A percentile compares a stretch with the other conserved stretches of the same genome.
Evolutionary conservation across 768 basidiomycete genomes (phyloP).

Genomic region (Floccularia luteovirens): DNA sequence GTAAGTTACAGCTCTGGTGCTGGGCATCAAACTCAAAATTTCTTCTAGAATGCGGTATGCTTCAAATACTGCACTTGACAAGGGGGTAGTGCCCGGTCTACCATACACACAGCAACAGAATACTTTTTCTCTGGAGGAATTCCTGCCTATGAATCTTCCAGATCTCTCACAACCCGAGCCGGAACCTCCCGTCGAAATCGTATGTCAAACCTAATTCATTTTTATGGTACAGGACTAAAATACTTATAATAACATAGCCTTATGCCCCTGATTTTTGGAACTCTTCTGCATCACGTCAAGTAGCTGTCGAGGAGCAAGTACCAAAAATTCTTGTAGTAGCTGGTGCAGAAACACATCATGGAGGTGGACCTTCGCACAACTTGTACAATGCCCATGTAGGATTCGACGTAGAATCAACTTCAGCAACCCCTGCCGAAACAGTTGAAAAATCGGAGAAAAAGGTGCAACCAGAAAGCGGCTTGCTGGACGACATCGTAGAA

Average conservation of each 20-base stretch:
- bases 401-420: slow-evolving; percentile 6
- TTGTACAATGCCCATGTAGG: slow-evolving; percentile 6
- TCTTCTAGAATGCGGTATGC: too few species aligned
- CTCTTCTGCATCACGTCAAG: slow-evolving; percentile 16
- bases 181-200: slow-evolving; percentile 46
- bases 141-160: slow-evolving; percentile 49
- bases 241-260: slow-evolving; percentile 23
- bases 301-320: slow-evolving; percentile 15
- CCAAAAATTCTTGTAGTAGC: slow-evolving; percentile 40
- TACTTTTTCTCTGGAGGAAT: slow-evolving; percentile 17
- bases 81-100: slow-evolving; percentile 32
- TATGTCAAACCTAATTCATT: slow-evolving; percentile 27
- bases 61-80: too few species aligned
- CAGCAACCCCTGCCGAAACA: slow-evolving; percentile 1
- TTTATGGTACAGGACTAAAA: slow-evolving; percentile 41
- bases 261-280: slow-evolving; percentile 40
- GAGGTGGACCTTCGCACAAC: slow-evolving; percentile 30
- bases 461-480: slow-evolving; percentile 14
- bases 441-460: slow-evolving; percentile 5
- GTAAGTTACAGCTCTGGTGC: too few species aligned
- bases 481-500: slow-evolving; percentile 37
- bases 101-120: slow-evolving; percentile 25
- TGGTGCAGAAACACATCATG: slow-evolving; percentile 26
- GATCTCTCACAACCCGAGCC: slow-evolving; percentile 37
- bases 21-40: too few species aligned